Conservation (phyloP, 2,329 filamentous ascomycete species). For the Mycogone perniciosa region DNA sequence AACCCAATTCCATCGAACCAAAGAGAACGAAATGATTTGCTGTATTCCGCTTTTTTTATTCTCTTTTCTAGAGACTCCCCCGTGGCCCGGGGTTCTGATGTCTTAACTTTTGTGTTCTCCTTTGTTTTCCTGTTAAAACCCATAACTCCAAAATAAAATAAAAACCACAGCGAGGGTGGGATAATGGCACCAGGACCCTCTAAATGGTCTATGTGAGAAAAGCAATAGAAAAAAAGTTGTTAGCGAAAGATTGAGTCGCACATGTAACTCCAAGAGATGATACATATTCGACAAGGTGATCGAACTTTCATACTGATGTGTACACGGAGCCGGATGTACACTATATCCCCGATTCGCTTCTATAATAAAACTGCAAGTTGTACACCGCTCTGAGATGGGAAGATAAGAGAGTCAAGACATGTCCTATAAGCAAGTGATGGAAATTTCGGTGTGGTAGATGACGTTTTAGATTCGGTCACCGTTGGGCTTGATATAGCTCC, state of each 20-base stretch:
- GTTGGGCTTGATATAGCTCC: conserved; percentile 25
- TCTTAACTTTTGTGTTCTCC: background rate
- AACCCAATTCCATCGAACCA: background rate
- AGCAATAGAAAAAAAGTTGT: background rate
- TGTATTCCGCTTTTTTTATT: background rate
- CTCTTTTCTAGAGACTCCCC: background rate
- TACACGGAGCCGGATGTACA: background rate
- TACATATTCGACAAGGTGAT: too few relatives aligned
- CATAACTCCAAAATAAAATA: too few relatives aligned
- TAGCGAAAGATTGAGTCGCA: too few relatives aligned
- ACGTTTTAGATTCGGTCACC: conserved; percentile 26
- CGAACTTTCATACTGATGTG: background rate
- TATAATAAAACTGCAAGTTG: background rate
- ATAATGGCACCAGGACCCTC: too few relatives aligned
- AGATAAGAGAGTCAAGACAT: conserved; percentile 1
- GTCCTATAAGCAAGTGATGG: background rate
- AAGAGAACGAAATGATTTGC: too few relatives aligned
- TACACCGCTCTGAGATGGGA: conserved; percentile 2
- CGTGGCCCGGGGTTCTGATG: background rate
- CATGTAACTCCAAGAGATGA: too few relatives aligned
- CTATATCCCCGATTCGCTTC: background rate
- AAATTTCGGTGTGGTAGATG: background rate
- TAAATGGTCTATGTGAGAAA: background rate
- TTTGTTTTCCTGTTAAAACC: background rate
- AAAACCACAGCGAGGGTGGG: too few relatives aligned